Conservation (phyloP, 768 basidiomycete genomes). For the Clitopilus passeckerianus region DNA sequence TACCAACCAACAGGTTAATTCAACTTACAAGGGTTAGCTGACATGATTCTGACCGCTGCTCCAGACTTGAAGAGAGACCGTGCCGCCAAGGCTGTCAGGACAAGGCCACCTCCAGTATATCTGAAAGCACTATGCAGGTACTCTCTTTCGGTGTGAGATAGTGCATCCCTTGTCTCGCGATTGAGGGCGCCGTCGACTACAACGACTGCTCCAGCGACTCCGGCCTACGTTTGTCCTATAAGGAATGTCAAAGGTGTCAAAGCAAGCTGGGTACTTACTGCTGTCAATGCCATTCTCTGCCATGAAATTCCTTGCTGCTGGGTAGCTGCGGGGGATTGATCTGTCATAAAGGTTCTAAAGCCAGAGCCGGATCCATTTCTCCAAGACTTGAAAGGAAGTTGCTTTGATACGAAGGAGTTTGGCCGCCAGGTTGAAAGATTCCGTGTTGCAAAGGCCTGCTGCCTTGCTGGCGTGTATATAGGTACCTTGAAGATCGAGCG, state of each 20-base stretch:
- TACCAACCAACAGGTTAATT: not conserved
- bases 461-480: not conserved
- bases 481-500: not conserved
- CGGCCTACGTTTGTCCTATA: constrained; percentile 36
- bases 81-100: constrained; percentile 73
- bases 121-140: constrained; percentile 76
- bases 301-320: constrained; percentile 29
- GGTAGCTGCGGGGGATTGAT: constrained; percentile 22
- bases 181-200: constrained; percentile 65
- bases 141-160: constrained; percentile 57
- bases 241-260: not conserved
- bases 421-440: not conserved
- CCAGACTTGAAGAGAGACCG: constrained; percentile 72
- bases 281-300: constrained; percentile 40
- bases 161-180: constrained; percentile 69
- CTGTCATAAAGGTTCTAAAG: constrained; percentile 41
- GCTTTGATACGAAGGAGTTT: not conserved
- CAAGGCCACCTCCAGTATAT: constrained; percentile 79
- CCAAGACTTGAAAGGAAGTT: not conserved
- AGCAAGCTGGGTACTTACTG: constrained; percentile 28
- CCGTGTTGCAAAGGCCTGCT: not conserved
- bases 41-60: constrained; percentile 68
- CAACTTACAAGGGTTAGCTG: constrained; percentile 71
- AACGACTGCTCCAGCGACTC: constrained; percentile 68
- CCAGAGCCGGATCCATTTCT: not conserved